Evolutionary conservation across 176 grass and related monocot genomes (phyloP).

Genomic region (Musa beccarii): DNA sequence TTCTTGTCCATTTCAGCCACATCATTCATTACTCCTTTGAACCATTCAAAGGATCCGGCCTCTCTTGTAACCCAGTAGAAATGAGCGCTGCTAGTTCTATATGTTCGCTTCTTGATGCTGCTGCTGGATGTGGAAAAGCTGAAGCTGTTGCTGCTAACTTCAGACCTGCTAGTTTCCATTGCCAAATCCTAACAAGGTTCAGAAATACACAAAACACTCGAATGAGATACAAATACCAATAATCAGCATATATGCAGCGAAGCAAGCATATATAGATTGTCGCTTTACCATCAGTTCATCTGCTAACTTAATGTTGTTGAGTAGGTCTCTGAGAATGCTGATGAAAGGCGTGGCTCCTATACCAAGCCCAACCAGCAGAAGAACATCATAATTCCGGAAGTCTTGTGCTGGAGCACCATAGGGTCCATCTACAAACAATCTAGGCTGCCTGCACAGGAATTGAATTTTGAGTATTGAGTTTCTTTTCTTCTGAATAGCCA

Average conservation of each 20-base stretch:
- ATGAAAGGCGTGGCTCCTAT: slow-evolving; percentile 95
- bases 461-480: background rate
- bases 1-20: slow-evolving; percentile 99
- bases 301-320: slow-evolving; percentile 96
- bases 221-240: background rate
- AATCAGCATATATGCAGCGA: background rate
- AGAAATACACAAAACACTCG: background rate
- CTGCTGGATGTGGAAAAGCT: slow-evolving; percentile 64
- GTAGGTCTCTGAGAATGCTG: slow-evolving; percentile 90
- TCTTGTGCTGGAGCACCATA: slow-evolving; percentile 93
- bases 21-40: slow-evolving; percentile 99
- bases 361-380: slow-evolving; percentile 86
- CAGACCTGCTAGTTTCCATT: slow-evolving; percentile 87
- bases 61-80: slow-evolving; percentile 99
- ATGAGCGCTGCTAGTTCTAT: slow-evolving; percentile 81
- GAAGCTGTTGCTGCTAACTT: slow-evolving; percentile 81
- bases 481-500: background rate
- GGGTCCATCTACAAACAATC: slow-evolving; percentile 88
- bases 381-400: slow-evolving; percentile 95
- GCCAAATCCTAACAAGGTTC: slow-evolving; percentile 54
- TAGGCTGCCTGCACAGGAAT: slow-evolving; percentile 50
- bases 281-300: slow-evolving; percentile 76
- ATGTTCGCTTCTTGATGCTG: slow-evolving; percentile 67
- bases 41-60: slow-evolving; percentile 90
- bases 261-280: background rate